Base-by-base conservation (phyloP, 352 stramenopile species). In the Phytophthora meadii region DNA sequence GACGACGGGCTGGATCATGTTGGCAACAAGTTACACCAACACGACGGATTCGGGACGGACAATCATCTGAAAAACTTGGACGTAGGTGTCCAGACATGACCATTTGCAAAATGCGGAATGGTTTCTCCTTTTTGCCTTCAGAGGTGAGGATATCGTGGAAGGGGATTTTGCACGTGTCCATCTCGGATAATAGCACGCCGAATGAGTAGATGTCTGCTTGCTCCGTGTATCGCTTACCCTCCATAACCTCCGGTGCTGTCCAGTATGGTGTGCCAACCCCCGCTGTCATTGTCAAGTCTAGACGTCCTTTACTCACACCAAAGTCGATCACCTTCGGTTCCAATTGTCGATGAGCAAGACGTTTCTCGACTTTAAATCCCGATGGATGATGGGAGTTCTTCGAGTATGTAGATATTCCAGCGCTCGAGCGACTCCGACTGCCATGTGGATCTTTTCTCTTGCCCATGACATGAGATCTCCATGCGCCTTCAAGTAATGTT, bases 161-260 rank as follows among this genome's bases (percentile, higher is more conserved):
- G 15, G 63, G 55, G 28, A 41, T 48, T 8, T 63, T 56, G 37
- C 49, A 34, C 8, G 30, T 36, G 9, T 36, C 30, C 30, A 61
- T 6, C 69, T 80, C 42, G 2, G 68, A 65, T 9, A 83, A 45
- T 30, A 83, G n/a, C 10, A 87, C 73, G 25, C 78, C 82, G 51
- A 87, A 84, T 19, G 74, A 80, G 55, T 86, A 90, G 7, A 90
- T 77, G 45, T 90, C 81, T 25, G 79, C 68, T 44, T 81, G 77
- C 28, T 82, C 64, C 14, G 64, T 80, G 67, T 82, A 90, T 11
- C 61, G 41, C 37, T 81, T 68, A 27, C 72, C 74, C 19, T 76
- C 45, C 76, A 48, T n/a, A 24, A 48, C 22, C 22, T 48, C 42
- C 17, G 42, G 42, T 15, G 42, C 42, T 32, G 42, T 30, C 42